These are phyloP conservation scores for Fennellomyces sp. DNA, from an alignment of 371 early-diverging fungal species.

Conservation along the genomic window DNA sequence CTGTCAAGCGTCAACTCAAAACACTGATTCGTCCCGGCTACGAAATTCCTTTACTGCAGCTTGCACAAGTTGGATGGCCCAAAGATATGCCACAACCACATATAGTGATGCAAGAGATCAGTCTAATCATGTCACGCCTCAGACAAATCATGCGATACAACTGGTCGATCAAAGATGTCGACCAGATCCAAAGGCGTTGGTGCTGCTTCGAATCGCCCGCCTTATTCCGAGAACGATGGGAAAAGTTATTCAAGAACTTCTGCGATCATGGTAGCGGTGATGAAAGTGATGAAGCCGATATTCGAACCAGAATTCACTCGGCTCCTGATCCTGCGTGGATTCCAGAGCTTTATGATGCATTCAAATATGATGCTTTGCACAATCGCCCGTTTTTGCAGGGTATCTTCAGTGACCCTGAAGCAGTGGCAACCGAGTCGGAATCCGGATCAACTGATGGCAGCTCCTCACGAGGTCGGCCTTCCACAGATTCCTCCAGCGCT, in stretches of 20 bases:
- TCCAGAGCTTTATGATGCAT: conserved; percentile 91
- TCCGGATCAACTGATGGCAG: conserved; percentile 9
- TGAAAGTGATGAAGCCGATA: conserved; percentile 38
- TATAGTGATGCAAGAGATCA: conserved; percentile 70
- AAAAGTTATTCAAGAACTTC: conserved; percentile 90
- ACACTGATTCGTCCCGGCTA: conserved; percentile 56
- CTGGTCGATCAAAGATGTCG: conserved; percentile 60
- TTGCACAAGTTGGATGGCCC: conserved; percentile 55
- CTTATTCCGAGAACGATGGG: conserved; percentile 93
- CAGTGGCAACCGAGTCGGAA: conserved; percentile 9
- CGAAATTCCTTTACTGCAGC: conserved; percentile 45
- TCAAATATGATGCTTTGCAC: conserved; percentile 96
- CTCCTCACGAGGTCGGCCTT: conserved; percentile 8
- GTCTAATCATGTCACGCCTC: conserved; percentile 66
- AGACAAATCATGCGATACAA: conserved; percentile 83
- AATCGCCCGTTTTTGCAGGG: conserved; percentile 84
- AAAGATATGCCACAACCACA: conserved; percentile 64
- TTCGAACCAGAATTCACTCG: conserved; percentile 13
- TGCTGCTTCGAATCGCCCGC: conserved; percentile 80
- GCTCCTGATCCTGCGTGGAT: conserved; percentile 83
- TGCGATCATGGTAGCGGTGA: conserved; percentile 64
- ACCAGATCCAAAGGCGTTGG: conserved; percentile 70
- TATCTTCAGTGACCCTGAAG: conserved; percentile 53
- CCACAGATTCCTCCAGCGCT: conserved; percentile 9
- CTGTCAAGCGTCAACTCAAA: conserved; percentile 76